phyloP scores from a whole-genome alignment of 1,284 basidiomycete species.

The Ustilago tritici region DNA sequence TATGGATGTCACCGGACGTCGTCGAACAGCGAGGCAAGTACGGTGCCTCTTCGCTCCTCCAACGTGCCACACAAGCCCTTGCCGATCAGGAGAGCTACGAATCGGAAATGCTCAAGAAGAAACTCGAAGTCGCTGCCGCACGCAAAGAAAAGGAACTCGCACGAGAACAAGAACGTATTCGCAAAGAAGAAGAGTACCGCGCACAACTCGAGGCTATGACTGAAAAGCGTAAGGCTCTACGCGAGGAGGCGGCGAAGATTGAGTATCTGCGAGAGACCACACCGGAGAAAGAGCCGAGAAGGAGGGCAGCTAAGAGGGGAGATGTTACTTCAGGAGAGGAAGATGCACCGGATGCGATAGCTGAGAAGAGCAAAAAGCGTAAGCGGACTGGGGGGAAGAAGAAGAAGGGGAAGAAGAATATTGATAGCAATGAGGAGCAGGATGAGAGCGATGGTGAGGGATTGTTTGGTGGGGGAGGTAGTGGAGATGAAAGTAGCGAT shows the following conservation, averaged over 20 bases:
- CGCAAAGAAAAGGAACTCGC: constrained; percentile 57
- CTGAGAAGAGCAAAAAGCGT: constrained; percentile 40
- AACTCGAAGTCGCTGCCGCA: constrained; percentile 51
- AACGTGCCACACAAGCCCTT: constrained; percentile 48
- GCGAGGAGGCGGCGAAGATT: constrained; percentile 62
- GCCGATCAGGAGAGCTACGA: constrained; percentile 59
- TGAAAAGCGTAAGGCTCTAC: constrained; percentile 55
- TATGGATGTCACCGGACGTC: constrained; percentile 63
- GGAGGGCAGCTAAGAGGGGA: constrained; percentile 33
- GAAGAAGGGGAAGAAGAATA: constrained; percentile 48
- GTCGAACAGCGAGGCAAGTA: constrained; percentile 68
- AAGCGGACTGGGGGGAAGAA: constrained; percentile 31
- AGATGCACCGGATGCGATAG: constrained; percentile 42
- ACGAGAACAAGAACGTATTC: constrained; percentile 54
- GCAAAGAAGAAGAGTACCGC: constrained; percentile 58
- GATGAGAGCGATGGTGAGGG: constrained; percentile 40
- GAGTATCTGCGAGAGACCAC: constrained; percentile 59
- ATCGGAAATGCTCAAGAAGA: constrained; percentile 46
- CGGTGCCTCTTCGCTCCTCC: constrained; percentile 59
- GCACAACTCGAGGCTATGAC: constrained; percentile 61
- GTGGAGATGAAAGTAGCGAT: constrained; percentile 31
- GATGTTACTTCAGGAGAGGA: constrained; percentile 51
- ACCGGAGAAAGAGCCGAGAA: constrained; percentile 46
- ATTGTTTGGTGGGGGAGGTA: constrained; percentile 29
- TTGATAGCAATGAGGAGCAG: constrained; percentile 39